phyloP scores from a whole-genome alignment of 768 basidiomycete species.

The Strobilomyces echinocephalus region DNA sequence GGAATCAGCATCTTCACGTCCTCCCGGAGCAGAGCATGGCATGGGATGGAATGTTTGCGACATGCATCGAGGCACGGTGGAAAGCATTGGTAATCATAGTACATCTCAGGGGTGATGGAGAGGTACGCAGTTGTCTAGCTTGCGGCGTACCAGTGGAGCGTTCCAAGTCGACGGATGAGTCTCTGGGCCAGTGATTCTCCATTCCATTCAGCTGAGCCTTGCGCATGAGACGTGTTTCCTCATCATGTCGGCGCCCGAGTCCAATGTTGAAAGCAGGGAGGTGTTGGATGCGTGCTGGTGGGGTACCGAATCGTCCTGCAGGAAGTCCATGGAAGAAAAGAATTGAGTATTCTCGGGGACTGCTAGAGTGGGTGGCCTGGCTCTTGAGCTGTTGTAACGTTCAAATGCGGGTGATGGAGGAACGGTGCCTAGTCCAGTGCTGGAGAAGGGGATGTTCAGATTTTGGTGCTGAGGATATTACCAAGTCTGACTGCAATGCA shows the following conservation, averaged over 20 bases:
- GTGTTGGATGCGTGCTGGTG: conserved; percentile 48
- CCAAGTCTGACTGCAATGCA: too few species aligned
- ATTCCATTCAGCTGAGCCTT: conserved; percentile 34
- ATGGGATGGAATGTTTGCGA: conserved; percentile 74
- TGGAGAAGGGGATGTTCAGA: conserved; percentile 29
- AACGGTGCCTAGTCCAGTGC: conserved; percentile 40
- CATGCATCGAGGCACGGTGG: conserved; percentile 64
- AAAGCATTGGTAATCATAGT: conserved; percentile 57
- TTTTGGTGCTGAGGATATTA: too few species aligned
- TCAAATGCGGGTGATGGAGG: conserved; percentile 31
- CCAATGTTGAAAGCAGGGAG: conserved; percentile 40
- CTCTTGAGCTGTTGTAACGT: conserved; percentile 11
- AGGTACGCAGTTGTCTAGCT: conserved; percentile 37
- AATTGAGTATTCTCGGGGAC: conserved; percentile 45
- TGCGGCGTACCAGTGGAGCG: conserved; percentile 39
- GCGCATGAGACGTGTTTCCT: conserved; percentile 47
- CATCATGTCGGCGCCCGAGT: conserved; percentile 42
- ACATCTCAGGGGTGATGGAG: conserved; percentile 57
- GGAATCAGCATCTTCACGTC: conserved; percentile 32
- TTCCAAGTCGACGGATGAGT: conserved; percentile 43
- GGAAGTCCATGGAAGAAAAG: conserved; percentile 35
- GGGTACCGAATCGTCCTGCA: conserved; percentile 31
- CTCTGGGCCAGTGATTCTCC: conserved; percentile 24
- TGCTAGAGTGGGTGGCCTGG: conserved; percentile 18
- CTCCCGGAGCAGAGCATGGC: conserved; percentile 51